These are phyloP conservation scores for Chytriomyces sp. DNA, from an alignment of 192 early-diverging fungal species.

Conservation along the genomic window DNA sequence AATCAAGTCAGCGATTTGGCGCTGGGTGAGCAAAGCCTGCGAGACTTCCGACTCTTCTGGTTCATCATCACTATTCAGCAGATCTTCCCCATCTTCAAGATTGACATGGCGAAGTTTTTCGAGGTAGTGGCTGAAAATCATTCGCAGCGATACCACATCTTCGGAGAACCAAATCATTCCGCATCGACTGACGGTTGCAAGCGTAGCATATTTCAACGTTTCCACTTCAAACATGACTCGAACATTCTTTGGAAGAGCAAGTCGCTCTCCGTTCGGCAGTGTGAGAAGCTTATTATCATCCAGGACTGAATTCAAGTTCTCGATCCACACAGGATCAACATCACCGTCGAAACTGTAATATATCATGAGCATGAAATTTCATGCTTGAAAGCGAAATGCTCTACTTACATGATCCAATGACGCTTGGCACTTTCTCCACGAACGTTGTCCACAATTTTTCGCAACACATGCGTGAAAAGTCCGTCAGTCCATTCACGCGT, in stretches of 20 bases:
- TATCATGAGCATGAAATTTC: neutral
- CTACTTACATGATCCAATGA: constrained; percentile 92
- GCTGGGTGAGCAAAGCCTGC: constrained; percentile 72
- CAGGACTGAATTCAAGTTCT: constrained; percentile 95
- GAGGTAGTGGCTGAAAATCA: constrained; percentile 86
- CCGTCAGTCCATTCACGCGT: constrained; percentile 99
- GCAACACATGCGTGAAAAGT: constrained; percentile 94
- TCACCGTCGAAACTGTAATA: constrained; percentile 64
- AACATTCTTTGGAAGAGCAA: constrained; percentile 93
- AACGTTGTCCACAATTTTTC: constrained; percentile 98
- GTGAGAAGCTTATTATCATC: constrained; percentile 98
- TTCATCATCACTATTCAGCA: constrained; percentile 21
- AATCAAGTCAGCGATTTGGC: constrained; percentile 74
- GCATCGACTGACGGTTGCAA: constrained; percentile 97
- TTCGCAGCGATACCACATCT: constrained; percentile 78
- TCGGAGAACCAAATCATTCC: constrained; percentile 99
- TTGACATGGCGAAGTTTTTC: constrained; percentile 71
- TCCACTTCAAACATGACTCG: constrained; percentile 99
- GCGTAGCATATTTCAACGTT: constrained; percentile 94
- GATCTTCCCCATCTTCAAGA: constrained; percentile 79
- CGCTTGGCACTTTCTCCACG: constrained; percentile 91
- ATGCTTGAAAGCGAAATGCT: neutral
- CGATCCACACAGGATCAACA: constrained; percentile 99
- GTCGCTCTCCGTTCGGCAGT: constrained; percentile 97
- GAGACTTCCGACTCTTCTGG: constrained; percentile 53